phyloP scores from a whole-genome alignment of 257 asterid species.

The Plantago major region DNA sequence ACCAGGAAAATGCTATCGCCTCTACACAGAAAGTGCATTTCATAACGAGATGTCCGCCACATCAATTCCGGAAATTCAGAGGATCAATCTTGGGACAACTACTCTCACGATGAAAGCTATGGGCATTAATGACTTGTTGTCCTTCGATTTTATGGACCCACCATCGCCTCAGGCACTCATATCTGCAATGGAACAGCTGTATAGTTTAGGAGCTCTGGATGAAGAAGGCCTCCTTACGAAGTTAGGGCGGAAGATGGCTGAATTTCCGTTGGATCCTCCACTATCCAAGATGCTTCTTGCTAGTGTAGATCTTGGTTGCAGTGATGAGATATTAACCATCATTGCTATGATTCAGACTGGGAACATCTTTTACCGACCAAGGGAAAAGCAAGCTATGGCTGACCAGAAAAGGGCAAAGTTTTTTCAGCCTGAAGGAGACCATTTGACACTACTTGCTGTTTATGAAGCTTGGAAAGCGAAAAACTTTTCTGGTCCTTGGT shows the following conservation, averaged over 20 bases:
- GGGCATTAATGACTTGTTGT: slow-evolving; percentile 85
- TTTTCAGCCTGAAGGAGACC: slow-evolving; percentile 94
- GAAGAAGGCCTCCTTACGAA: slow-evolving; percentile 92
- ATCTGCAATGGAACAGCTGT: slow-evolving; percentile 92
- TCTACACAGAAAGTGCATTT: slow-evolving; percentile 90
- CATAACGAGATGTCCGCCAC: slow-evolving; percentile 98
- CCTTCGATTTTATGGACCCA: slow-evolving; percentile 96
- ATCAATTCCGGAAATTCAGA: slow-evolving; percentile 82
- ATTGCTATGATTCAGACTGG: slow-evolving; percentile 96
- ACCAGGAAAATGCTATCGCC: slow-evolving; percentile 95
- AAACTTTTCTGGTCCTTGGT: slow-evolving; percentile 90
- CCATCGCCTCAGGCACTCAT: slow-evolving; percentile 94
- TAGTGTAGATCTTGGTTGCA: slow-evolving; percentile 86
- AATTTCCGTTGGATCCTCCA: slow-evolving; percentile 91
- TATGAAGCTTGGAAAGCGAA: slow-evolving; percentile 97
- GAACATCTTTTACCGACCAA: slow-evolving; percentile 82
- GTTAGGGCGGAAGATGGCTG: slow-evolving; percentile 97
- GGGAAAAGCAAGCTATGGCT: slow-evolving; percentile 96
- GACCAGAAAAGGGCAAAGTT: slow-evolving; percentile 89
- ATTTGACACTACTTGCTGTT: slow-evolving; percentile 82
- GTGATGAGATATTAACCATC: slow-evolving; percentile 86
- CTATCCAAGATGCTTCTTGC: slow-evolving; percentile 92
- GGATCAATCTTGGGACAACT: slow-evolving; percentile 86
- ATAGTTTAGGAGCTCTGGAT: slow-evolving; percentile 89
- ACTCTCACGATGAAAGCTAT: slow-evolving; percentile 89